A percentile compares a stretch with the other conserved stretches of the same genome.
These are phyloP conservation scores for Xylariaceae sp. DNA, from an alignment of 2,329 filamentous ascomycete genomes.

Conservation along the genomic window DNA sequence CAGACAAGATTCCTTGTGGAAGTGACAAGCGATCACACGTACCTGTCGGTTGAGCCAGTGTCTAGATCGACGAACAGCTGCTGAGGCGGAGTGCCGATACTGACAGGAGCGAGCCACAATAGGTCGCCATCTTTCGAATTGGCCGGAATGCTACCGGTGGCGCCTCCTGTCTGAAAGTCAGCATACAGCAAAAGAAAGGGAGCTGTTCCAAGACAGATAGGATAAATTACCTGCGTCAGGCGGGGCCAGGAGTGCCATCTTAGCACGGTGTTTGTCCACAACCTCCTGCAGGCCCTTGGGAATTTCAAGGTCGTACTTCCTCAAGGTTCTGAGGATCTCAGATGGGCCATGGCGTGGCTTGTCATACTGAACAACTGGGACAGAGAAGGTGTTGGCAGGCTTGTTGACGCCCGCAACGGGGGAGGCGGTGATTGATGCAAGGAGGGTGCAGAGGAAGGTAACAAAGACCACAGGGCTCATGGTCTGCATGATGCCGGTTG, in stretches of 20 bases:
- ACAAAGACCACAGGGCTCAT: constrained; percentile 18
- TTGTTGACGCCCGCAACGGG: constrained; percentile 6
- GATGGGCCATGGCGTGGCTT: constrained; percentile 27
- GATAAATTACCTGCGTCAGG: constrained; percentile 13
- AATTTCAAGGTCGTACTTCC: constrained; percentile 32
- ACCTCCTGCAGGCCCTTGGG: constrained; percentile 28
- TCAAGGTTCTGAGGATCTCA: constrained; percentile 30
- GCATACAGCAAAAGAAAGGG: neutral
- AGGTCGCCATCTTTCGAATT: constrained; percentile 36
- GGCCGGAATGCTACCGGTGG: constrained; percentile 11
- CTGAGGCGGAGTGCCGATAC: constrained; percentile 46
- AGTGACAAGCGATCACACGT: constrained; percentile 35
- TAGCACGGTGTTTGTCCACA: constrained; percentile 25
- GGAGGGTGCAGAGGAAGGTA: constrained; percentile 21
- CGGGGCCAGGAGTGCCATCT: constrained; percentile 16
- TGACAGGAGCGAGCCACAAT: constrained; percentile 40
- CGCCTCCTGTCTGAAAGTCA: constrained; percentile 16
- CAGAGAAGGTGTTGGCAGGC: constrained; percentile 23
- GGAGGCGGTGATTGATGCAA: constrained; percentile 17
- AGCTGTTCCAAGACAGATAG: neutral
- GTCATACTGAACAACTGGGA: constrained; percentile 26
- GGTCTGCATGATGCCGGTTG: constrained; percentile 19
- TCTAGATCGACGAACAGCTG: constrained; percentile 45
- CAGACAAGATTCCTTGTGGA: neutral
- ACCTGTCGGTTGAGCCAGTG: constrained; percentile 56